These are phyloP conservation scores for Huntiella abstrusa DNA, from an alignment of 2,329 filamentous ascomycete genomes.

Conservation along the genomic window DNA sequence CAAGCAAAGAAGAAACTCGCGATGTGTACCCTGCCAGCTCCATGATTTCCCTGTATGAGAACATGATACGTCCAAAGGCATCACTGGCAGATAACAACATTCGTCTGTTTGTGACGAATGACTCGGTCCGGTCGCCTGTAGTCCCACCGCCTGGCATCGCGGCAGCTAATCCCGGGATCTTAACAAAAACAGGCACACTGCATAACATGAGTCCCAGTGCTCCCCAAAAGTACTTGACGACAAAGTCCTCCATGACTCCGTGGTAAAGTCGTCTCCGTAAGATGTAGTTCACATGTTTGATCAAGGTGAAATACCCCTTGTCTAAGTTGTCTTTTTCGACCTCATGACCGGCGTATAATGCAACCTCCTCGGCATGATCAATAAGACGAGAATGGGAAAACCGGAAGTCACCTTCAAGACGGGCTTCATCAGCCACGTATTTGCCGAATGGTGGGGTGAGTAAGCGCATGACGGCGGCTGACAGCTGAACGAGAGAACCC, in stretches of 20 bases:
- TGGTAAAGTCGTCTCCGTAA: constrained; percentile 81
- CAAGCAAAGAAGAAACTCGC: constrained; percentile 69
- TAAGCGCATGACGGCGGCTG: constrained; percentile 80
- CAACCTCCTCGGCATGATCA: constrained; percentile 89
- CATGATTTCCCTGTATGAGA: constrained; percentile 93
- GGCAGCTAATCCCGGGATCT: constrained; percentile 37
- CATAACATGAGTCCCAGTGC: constrained; percentile 80
- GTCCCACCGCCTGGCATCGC: constrained; percentile 30
- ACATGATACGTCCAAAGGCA: constrained; percentile 90
- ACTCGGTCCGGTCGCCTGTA: constrained; percentile 54
- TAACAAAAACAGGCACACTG: constrained; percentile 90
- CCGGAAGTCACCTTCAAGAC: constrained; percentile 86
- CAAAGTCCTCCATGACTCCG: constrained; percentile 98
- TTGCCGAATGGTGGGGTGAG: constrained; percentile 91
- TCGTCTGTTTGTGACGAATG: constrained; percentile 83
- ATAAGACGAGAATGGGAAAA: constrained; percentile 90
- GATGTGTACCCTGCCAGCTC: constrained; percentile 92
- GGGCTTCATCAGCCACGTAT: constrained; percentile 91
- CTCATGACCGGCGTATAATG: constrained; percentile 77
- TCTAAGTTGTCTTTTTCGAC: constrained; percentile 92
- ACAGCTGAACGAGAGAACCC: constrained; percentile 82
- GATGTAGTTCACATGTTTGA: constrained; percentile 97
- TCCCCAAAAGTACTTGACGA: constrained; percentile 99
- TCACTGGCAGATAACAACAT: constrained; percentile 88
- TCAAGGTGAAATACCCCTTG: constrained; percentile 96